Base-by-base conservation (phyloP, 2,329 filamentous ascomycete species). In the Penicillium fuscoglaucum region DNA sequence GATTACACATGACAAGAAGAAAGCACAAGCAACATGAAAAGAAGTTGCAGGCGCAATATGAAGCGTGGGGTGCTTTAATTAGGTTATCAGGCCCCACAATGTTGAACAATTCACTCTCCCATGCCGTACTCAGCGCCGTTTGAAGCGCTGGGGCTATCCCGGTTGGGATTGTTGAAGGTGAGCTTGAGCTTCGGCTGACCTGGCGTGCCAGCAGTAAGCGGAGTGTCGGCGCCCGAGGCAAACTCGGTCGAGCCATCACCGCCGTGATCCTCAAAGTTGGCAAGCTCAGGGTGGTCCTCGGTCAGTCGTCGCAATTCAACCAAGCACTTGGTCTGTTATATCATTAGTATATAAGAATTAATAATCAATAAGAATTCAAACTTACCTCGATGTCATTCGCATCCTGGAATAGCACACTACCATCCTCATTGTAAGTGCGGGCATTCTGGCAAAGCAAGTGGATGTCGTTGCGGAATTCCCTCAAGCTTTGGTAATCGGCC, bases 401-500 rank as follows among this genome's bases (percentile, higher is more conserved):
- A 80, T 99, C 95, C 70, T 90, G 85, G 78, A 93, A 98, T 54
- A 99, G 84, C 68, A 96, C 81, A 75, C 93, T 97, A 58, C 89
- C 90, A 72, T 98, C 95, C 76, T 99, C 96, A 70, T 99, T 99
- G 81, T 96, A 99, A 3, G 90, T 95, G 74, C 91, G 86, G 65
- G 93, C 96, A 75, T 99, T 99, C 72, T 84, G 87, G 74, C 93
- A 95, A 76, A 99, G 84, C 62, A 93, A 79, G 51, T 87, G 85
- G 62, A 99, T 87, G 71, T 99, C 96, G 65, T 85, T 86, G 55
- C 87, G 84, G 82, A 99, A 86, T 67, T 93, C 90, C 71, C 85
- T 87, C 60, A 97, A 78, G 69, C 84, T 89, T 66, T 85, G 86
- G 76, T 99, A 99, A 72, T 97, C 91, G 71, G 96, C 91, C 76